Evolutionary conservation across 805 yeast species (phyloP).

Genomic region (Debaryomyces castellii): DNA sequence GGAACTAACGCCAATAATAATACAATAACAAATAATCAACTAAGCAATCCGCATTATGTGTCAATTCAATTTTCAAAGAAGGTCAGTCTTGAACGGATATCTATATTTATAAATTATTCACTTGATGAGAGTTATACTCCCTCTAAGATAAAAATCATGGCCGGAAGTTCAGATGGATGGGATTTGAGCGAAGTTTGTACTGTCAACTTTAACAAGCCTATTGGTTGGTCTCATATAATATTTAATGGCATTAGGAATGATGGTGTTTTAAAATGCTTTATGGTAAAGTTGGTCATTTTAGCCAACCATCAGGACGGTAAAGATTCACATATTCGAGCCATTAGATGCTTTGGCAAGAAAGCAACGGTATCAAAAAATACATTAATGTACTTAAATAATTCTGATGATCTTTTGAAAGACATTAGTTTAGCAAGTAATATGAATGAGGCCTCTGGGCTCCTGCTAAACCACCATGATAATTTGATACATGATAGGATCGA

Average conservation of each 20-base stretch:
- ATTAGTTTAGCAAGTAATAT: slow-evolving; percentile 25
- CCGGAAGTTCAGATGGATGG: slow-evolving; percentile 76
- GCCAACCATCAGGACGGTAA: slow-evolving; percentile 94
- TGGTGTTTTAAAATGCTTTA: slow-evolving; percentile 63
- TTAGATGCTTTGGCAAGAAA: slow-evolving; percentile 53
- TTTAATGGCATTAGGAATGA: slow-evolving; percentile 56
- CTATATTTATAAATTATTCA: slow-evolving; percentile 66
- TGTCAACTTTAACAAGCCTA: slow-evolving; percentile 59
- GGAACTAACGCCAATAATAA: slow-evolving; percentile 23
- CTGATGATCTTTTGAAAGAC: slow-evolving; percentile 19
- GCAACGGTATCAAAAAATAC: slow-evolving; percentile 12
- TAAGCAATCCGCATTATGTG: slow-evolving; percentile 75
- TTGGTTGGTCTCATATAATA: slow-evolving; percentile 74
- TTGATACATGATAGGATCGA: slow-evolving; percentile 6
- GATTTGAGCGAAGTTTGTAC: slow-evolving; percentile 68
- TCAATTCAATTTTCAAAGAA: slow-evolving; percentile 78
- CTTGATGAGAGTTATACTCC: slow-evolving; percentile 95
- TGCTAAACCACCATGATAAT: slow-evolving; percentile 19
- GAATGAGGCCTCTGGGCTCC: slow-evolving; percentile 25
- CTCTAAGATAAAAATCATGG: slow-evolving; percentile 55
- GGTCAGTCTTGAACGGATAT: slow-evolving; percentile 65
- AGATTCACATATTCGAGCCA: slow-evolving; percentile 84
- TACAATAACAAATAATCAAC: slow-evolving; percentile 29
- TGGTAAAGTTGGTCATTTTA: slow-evolving; percentile 58
- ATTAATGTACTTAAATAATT: background rate